These are phyloP conservation scores for Tolypocladium album DNA, from an alignment of 2,329 filamentous ascomycete species.

Conservation along the genomic window DNA sequence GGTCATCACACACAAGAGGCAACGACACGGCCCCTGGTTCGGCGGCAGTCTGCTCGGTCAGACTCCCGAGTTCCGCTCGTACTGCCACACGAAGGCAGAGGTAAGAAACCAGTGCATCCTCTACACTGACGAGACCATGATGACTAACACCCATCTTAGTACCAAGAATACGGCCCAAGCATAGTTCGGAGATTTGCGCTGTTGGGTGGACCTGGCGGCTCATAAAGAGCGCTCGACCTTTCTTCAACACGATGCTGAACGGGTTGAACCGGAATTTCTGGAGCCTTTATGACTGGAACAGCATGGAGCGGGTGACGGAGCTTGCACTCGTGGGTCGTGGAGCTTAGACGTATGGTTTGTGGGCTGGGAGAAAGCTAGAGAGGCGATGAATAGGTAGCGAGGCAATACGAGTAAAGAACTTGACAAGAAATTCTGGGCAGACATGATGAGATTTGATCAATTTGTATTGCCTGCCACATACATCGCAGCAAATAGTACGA, in stretches of 20 bases:
- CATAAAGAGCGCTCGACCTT: conserved; percentile 29
- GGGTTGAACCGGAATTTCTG: not conserved
- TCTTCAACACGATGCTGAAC: not conserved
- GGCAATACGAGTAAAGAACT: not conserved
- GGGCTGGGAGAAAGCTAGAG: not conserved
- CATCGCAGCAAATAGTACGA: not conserved
- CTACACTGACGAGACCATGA: too few species aligned
- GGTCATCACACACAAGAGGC: conserved; percentile 94
- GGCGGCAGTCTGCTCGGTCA: conserved; percentile 92
- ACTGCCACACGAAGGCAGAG: conserved; percentile 89
- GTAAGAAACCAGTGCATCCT: conserved; percentile 24
- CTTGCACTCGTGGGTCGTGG: not conserved
- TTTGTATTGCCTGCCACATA: not conserved
- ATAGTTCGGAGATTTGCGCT: conserved; percentile 93
- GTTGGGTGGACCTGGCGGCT: conserved; percentile 80
- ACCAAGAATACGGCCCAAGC: conserved; percentile 91
- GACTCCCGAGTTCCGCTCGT: conserved; percentile 96
- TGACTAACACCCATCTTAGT: conserved; percentile 38
- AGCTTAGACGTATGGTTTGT: not conserved
- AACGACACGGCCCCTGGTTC: conserved; percentile 97
- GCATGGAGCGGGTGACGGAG: not conserved
- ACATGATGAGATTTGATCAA: not conserved
- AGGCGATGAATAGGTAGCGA: not conserved
- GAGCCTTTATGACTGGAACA: not conserved
- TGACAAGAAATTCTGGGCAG: not conserved